Percentiles rank a stretch among this genome's conserved stretches.
Evolutionary conservation across 2,329 filamentous ascomycete genomes (phyloP).

Genomic region (Cephalotrichum gorgonifer): DNA sequence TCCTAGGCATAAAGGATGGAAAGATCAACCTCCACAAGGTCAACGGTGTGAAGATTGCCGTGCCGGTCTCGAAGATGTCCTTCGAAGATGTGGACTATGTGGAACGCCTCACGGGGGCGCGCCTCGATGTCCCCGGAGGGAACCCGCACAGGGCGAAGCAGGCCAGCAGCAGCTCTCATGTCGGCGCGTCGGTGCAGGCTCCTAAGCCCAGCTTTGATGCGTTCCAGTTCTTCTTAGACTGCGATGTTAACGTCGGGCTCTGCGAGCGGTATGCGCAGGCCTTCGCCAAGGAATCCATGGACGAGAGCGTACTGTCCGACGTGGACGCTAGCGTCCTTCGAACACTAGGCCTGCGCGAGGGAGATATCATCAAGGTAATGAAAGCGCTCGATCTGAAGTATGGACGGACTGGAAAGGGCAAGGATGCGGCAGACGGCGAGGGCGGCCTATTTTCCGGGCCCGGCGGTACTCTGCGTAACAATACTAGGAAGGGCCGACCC

Average conservation of each 20-base stretch:
- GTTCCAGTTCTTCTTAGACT: conserved; percentile 96
- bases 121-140: conserved; percentile 48
- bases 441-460: conserved; percentile 83
- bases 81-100: conserved; percentile 92
- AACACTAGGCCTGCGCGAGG: conserved; percentile 86
- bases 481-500: conserved; percentile 85
- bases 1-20: conserved; percentile 84
- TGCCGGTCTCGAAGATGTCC: conserved; percentile 92
- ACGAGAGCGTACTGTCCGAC: conserved; percentile 83
- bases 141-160: not conserved
- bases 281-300: conserved; percentile 88
- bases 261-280: conserved; percentile 91
- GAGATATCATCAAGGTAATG: conserved; percentile 93
- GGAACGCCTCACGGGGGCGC: conserved; percentile 75
- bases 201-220: conserved; percentile 76
- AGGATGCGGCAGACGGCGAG: conserved; percentile 44
- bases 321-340: conserved; percentile 75
- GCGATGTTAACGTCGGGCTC: conserved; percentile 82
- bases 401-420: conserved; percentile 47
- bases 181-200: conserved; percentile 52
- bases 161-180: conserved; percentile 21
- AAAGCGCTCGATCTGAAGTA: conserved; percentile 76
- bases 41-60: conserved; percentile 97
- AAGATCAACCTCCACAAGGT: conserved; percentile 97
- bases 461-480: conserved; percentile 84